A percentile compares a stretch with the other conserved stretches of the same genome.
phyloP scores from a whole-genome alignment of 306 rosid species.

The Heteromeles arbutifolia region DNA sequence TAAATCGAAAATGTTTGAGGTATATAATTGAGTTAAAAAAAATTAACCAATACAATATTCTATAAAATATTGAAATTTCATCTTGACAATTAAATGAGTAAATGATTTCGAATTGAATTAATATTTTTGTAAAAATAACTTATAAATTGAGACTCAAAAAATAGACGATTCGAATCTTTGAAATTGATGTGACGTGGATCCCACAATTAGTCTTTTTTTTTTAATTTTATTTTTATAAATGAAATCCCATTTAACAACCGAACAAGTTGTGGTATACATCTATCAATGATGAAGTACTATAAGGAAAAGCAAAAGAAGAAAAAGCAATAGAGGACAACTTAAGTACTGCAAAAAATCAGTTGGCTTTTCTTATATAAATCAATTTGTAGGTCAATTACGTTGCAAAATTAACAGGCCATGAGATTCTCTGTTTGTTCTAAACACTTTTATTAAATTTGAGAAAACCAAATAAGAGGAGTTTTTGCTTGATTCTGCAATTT shows the following conservation, averaged over 20 bases:
- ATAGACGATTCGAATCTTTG: no score
- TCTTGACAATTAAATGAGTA: no score
- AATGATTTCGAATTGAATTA: no score
- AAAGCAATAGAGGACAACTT: not conserved
- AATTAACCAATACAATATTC: no score
- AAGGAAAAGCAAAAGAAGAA: not conserved
- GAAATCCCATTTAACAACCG: not conserved
- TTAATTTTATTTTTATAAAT: not conserved
- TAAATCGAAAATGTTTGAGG: no score
- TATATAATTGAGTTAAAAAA: no score
- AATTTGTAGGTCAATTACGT: constrained; percentile 4
- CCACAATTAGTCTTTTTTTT: no score
- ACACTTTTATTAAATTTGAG: not conserved
- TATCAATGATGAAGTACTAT: not conserved
- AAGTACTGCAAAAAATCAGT: not conserved
- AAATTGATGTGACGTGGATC: no score
- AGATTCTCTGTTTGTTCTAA: not conserved
- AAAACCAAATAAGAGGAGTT: not conserved
- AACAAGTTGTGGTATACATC: not conserved
- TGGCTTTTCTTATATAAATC: not conserved
- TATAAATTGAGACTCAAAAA: no score
- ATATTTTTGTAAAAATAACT: no score
- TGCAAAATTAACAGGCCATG: not conserved
- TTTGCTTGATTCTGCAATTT: not conserved
- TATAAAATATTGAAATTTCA: no score